These are phyloP conservation scores for Evernia prunastri DNA, from an alignment of 495 filamentous ascomycete species.

Conservation along the genomic window DNA sequence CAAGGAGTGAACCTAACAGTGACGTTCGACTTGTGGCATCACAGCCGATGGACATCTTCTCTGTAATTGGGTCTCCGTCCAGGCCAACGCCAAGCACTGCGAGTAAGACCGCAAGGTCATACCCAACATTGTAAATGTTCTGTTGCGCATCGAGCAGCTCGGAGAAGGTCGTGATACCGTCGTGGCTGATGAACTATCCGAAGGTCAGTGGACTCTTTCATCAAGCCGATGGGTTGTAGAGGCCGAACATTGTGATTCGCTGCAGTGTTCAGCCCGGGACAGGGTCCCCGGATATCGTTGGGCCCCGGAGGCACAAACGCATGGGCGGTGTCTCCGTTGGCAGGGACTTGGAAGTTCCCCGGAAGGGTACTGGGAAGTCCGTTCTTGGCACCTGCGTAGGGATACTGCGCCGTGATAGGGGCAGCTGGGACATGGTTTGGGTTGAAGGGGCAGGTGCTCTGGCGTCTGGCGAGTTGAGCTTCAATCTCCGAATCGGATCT, in stretches of 20 bases:
- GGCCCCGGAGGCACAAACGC: slow-evolving; percentile 24
- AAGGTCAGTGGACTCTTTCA: slow-evolving; percentile 29
- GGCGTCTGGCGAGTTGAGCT: slow-evolving; percentile 18
- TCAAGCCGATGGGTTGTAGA: slow-evolving; percentile 32
- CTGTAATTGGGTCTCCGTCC: slow-evolving; percentile 34
- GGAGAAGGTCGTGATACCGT: slow-evolving; percentile 39
- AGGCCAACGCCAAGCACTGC: slow-evolving; percentile 34
- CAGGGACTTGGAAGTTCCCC: slow-evolving; percentile 34
- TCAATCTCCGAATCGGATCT: slow-evolving; percentile 24
- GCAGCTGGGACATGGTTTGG: slow-evolving; percentile 30
- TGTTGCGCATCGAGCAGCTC: slow-evolving; percentile 39
- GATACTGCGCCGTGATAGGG: slow-evolving; percentile 29
- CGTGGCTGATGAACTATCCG: slow-evolving; percentile 34
- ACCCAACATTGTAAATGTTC: slow-evolving; percentile 39
- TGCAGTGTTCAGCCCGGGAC: slow-evolving; percentile 44
- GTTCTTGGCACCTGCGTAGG: slow-evolving; percentile 34
- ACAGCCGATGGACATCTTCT: slow-evolving; percentile 39
- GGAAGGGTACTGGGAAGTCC: slow-evolving; percentile 31
- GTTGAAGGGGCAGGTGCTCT: slow-evolving; percentile 33
- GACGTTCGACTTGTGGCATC: slow-evolving; percentile 38
- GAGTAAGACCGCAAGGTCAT: slow-evolving; percentile 33
- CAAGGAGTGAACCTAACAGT: slow-evolving; percentile 28
- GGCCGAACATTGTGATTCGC: slow-evolving; percentile 39
- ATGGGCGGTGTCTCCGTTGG: slow-evolving; percentile 28
- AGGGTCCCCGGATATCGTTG: slow-evolving; percentile 37